These are phyloP conservation scores for Scytalidium sp. DNA, from an alignment of 2,329 filamentous ascomycete species.

Conservation along the genomic window DNA sequence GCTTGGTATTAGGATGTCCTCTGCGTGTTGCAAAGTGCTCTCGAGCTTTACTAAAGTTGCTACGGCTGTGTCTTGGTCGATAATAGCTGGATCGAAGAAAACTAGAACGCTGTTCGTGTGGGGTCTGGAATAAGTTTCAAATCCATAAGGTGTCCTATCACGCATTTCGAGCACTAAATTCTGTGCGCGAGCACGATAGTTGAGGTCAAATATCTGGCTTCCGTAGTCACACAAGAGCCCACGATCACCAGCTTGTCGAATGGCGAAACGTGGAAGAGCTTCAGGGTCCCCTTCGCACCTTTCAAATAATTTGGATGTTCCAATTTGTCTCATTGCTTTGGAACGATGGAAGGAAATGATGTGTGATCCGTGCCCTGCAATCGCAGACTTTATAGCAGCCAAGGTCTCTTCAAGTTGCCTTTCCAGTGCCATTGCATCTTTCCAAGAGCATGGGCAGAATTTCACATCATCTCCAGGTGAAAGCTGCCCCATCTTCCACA, in stretches of 20 bases:
- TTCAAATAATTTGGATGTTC: too few species aligned
- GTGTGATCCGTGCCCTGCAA: neutral
- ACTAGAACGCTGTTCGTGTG: conserved; percentile 34
- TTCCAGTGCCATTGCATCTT: conserved; percentile 43
- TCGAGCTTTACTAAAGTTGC: neutral
- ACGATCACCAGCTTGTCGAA: conserved; percentile 32
- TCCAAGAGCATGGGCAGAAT: conserved; percentile 45
- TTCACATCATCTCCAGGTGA: conserved; percentile 53
- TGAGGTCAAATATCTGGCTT: conserved; percentile 27
- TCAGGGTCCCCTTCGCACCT: neutral
- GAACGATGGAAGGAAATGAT: neutral
- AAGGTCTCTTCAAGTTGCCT: neutral
- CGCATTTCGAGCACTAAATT: conserved; percentile 13
- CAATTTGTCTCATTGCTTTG: neutral
- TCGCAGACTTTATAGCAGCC: neutral
- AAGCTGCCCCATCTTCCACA: conserved; percentile 60
- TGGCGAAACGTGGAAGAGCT: conserved; percentile 10
- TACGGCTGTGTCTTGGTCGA: conserved; percentile 18
- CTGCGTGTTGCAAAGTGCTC: conserved; percentile 17
- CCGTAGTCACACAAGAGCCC: conserved; percentile 34
- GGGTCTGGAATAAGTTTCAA: conserved; percentile 33
- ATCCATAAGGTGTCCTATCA: conserved; percentile 21
- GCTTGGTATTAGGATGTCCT: conserved; percentile 32
- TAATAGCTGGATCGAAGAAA: conserved; percentile 21
- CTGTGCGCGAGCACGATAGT: conserved; percentile 31